Conservation (phyloP, 73 alveolate genomes). For the Paramecium pentaurelia region DNA sequence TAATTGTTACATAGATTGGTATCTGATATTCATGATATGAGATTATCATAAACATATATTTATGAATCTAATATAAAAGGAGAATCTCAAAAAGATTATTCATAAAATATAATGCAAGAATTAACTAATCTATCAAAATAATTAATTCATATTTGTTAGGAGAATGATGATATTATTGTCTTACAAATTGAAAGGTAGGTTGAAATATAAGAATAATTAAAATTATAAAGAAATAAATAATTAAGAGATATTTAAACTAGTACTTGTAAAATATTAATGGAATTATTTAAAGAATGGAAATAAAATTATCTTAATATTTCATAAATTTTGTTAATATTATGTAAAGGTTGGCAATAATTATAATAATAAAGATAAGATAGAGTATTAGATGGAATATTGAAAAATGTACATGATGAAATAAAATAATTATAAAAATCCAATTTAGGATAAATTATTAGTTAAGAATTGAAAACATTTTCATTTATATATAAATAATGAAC, state of each 20-base stretch:
- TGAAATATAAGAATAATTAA: background rate
- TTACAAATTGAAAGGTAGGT: background rate
- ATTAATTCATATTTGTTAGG: background rate
- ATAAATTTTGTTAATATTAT: background rate
- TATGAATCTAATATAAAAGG: background rate
- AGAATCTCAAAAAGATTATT: background rate
- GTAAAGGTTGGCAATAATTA: conserved; percentile 8
- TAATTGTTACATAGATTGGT: background rate
- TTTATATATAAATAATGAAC: background rate
- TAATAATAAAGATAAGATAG: background rate
- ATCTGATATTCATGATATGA: background rate
- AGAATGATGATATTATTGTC: background rate
- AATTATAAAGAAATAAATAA: background rate
- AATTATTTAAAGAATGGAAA: conserved; percentile 31
- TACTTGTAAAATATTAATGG: conserved; percentile 40
- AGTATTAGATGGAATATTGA: background rate
- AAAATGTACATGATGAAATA: background rate
- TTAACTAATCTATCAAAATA: background rate
- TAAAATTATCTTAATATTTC: background rate
- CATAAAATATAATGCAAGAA: background rate
- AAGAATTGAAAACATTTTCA: conserved; percentile 31
- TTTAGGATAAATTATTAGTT: conserved; percentile 16
- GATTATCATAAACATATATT: background rate
- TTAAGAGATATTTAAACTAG: conserved; percentile 3
- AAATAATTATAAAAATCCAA: background rate